Conservation (phyloP, 2,329 filamentous ascomycete genomes). For the Exophiala dermatitidis region DNA sequence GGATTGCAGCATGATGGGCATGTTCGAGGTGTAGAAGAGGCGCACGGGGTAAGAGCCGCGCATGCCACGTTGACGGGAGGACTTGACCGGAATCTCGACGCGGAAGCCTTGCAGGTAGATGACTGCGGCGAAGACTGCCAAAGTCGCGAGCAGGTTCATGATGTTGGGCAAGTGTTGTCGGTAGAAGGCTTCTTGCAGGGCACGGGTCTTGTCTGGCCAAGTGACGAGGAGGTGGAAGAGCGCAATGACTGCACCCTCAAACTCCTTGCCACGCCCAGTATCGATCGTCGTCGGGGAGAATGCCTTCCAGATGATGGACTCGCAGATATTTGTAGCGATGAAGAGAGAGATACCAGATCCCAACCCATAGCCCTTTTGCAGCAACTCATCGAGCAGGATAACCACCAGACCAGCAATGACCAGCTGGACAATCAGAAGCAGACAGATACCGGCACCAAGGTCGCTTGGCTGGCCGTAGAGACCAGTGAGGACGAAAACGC, state of each 20-base stretch:
- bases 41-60: slow-evolving; percentile 97
- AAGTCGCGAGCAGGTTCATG: slow-evolving; percentile 94
- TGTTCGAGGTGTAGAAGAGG: slow-evolving; percentile 99
- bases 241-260: slow-evolving; percentile 95
- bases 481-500: slow-evolving; percentile 95
- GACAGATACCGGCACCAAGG: slow-evolving; percentile 94
- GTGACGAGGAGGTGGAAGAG: slow-evolving; percentile 97
- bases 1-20: slow-evolving; percentile 99
- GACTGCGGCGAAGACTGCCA: slow-evolving; percentile 89
- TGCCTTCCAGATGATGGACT: slow-evolving; percentile 99
- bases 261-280: slow-evolving; percentile 97
- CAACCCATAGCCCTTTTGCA: slow-evolving; percentile 98
- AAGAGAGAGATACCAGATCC: slow-evolving; percentile 98
- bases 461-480: slow-evolving; percentile 96
- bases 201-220: slow-evolving; percentile 98
- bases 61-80: slow-evolving; percentile 95
- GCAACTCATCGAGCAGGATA: slow-evolving; percentile 95
- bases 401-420: slow-evolving; percentile 97
- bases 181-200: slow-evolving; percentile 97
- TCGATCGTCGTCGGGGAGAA: slow-evolving; percentile 99
- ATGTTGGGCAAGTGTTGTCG: slow-evolving; percentile 98
- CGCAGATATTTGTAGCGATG: slow-evolving; percentile 99
- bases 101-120: slow-evolving; percentile 99
- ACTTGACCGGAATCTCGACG: slow-evolving; percentile 99
- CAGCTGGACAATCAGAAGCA: slow-evolving; percentile 95